Base-by-base conservation (phyloP, 371 early-diverging fungal species). In the Entomophthora muscae region DNA sequence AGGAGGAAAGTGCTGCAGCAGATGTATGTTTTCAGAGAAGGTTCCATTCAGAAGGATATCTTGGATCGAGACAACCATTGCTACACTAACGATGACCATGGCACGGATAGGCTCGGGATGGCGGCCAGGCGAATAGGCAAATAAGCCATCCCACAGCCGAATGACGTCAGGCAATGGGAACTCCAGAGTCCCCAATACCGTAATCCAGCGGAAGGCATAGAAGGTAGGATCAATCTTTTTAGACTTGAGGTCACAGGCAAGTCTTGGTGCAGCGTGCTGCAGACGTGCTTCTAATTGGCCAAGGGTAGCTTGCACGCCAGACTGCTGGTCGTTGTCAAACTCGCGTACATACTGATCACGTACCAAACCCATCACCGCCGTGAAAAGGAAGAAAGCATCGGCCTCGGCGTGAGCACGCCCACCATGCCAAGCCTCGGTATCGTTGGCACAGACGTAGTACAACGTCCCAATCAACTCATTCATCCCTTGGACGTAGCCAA, bases 401-500 rank as follows among this genome's bases (percentile, higher is more conserved):
- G 93, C 90, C 67, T 92, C 93, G 0, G 90, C 89, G 65, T 89
- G 82, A 0, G 83, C 86, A 1, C 31, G 17, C 2, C 61, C 61
- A 17, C 22, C 42, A 22, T 32, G 42, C 13, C 22, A 42, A 3
- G 32, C 1, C n/a, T 61, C 42, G 17, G 68, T 29, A 64, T 86
- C 83, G 23, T 85, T 81, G 26, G 88, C 85, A 66, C 87, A 74
- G 0, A 89, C 82, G 56, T 86, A 90, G 68, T 90, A 92, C 23
- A 92, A 78, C 0, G 93, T 89, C 2, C 83, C 90, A n/a, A 91
- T 66, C 29, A 92, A 68, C 67, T 91, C 88, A 67, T 90, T 91
- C 93, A 92, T 91, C 52, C 93, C 90, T 69, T 92, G 93, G 12
- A 89, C 85, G 69, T 92, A 92, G 0, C 89, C 86, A 2, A 88